Conservation (phyloP, 1,139 yeast genomes). For the Ashbya aceris region DNA sequence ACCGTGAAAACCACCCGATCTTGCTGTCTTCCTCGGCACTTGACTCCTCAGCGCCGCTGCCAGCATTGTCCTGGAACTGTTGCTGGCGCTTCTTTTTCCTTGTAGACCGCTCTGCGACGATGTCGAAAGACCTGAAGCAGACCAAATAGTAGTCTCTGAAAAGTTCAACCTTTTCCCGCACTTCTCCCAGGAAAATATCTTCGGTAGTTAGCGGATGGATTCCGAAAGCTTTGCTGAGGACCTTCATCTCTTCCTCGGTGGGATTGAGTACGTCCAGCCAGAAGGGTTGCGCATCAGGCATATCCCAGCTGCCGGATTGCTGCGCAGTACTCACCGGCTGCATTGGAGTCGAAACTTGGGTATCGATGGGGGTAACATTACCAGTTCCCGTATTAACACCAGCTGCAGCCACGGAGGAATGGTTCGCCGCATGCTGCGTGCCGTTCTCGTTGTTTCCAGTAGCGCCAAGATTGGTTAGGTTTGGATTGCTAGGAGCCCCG, state of each 20-base stretch:
- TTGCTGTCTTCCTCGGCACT: constrained; percentile 5
- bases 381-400: constrained; percentile 4
- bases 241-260: constrained; percentile 70
- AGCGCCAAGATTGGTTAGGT: not conserved
- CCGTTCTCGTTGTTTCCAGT: constrained; percentile 9
- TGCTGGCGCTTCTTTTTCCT: constrained; percentile 31
- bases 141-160: constrained; percentile 72
- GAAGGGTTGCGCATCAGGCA: constrained; percentile 45
- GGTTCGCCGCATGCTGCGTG: constrained; percentile 15
- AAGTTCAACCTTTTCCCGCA: constrained; percentile 76
- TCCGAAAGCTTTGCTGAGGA: constrained; percentile 50
- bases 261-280: constrained; percentile 94
- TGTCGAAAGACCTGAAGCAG: constrained; percentile 88
- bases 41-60: constrained; percentile 2
- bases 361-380: constrained; percentile 7
- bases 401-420: constrained; percentile 13
- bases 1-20: constrained; percentile 10
- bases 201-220: constrained; percentile 79
- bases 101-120: constrained; percentile 61
- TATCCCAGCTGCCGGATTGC: constrained; percentile 12
- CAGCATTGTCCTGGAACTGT: constrained; percentile 5
- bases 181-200: constrained; percentile 77
- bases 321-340: constrained; percentile 8
- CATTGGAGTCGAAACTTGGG: constrained; percentile 12
- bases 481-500: constrained; percentile 1